phyloP scores from a whole-genome alignment of 2,329 filamentous ascomycete species.

The Diatrype stigma region DNA sequence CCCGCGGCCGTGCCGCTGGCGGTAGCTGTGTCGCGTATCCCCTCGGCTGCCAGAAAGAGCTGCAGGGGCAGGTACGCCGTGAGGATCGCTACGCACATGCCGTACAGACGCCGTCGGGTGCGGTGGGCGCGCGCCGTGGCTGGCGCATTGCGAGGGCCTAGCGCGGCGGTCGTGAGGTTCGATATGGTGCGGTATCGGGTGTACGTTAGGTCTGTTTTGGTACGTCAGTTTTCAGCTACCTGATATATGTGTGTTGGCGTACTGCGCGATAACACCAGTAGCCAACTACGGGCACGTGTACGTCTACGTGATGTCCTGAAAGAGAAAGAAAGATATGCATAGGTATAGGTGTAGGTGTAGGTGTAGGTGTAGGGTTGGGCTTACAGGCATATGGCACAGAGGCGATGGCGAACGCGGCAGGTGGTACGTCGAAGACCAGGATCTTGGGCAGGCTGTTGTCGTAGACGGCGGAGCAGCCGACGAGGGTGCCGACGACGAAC shows the following conservation, averaged over 20 bases:
- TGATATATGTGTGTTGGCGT: too few species aligned
- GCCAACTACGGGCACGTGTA: too few species aligned
- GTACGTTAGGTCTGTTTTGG: slow-evolving; percentile 36
- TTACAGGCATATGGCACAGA: slow-evolving; percentile 46
- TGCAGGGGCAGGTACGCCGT: slow-evolving; percentile 48
- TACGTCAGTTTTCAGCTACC: too few species aligned
- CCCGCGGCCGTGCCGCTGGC: background rate
- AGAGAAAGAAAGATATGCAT: too few species aligned
- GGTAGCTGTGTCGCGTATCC: slow-evolving; percentile 31
- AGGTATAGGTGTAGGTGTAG: too few species aligned
- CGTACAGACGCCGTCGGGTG: slow-evolving; percentile 49
- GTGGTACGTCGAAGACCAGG: slow-evolving; percentile 44
- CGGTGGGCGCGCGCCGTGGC: slow-evolving; percentile 41
- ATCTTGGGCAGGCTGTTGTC: slow-evolving; percentile 44
- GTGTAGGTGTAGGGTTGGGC: slow-evolving; percentile 18
- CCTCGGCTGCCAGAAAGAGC: slow-evolving; percentile 35
- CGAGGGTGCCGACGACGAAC: slow-evolving; percentile 45
- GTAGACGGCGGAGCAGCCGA: slow-evolving; percentile 44
- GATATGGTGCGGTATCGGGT: slow-evolving; percentile 44
- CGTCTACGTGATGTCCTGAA: too few species aligned
- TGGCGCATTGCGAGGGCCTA: slow-evolving; percentile 34
- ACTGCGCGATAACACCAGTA: too few species aligned
- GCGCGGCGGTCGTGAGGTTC: slow-evolving; percentile 33
- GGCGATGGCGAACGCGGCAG: slow-evolving; percentile 37
- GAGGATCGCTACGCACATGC: slow-evolving; percentile 50